Base-by-base conservation (phyloP, 2,329 filamentous ascomycete genomes). In the Phaeosphaeriaceae sp. region DNA sequence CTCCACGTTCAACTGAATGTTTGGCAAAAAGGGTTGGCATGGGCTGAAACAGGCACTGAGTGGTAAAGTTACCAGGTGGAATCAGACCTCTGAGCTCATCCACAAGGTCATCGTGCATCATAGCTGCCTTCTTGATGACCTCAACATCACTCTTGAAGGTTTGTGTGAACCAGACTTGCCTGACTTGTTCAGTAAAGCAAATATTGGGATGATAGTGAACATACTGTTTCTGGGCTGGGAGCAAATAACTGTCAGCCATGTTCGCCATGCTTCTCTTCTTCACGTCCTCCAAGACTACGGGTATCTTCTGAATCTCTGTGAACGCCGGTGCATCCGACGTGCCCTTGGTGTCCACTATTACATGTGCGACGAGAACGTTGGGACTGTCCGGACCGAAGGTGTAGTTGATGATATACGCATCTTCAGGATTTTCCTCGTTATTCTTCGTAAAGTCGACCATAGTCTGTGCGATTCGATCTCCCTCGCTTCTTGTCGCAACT, bases 91-190 rank as follows among this genome's bases (percentile, higher is more conserved):
- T 65, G 59, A 72, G 60, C 44, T 63, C 70, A 19, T 62, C 62
- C 51, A 76, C 72, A 56, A 80, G 73, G n/a, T 69, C 67, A 33
- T 72, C 67, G 68, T 81, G 78, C 58, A 79, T 72, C 55, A 69
- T 71, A 36, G 72, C 69, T n/a, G 75, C 76, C 36, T 74, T 67
- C 44, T 69, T 60, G 55, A 79, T 71, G 24, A 79, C 61, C 15
- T 50, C 69, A 63, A 57, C 57, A 50, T 72, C 70, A 48, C 71
- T 71, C 24, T 63, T 64, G 48, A 73, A 68, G n/a, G 63, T 71
- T 21, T 67, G 56, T 15, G 66, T 48, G 57, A 65, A 65, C 62
- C 63, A 62, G 31, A 58, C 45, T 49, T 60, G 51, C 21, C 62
- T 64, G 44, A 2, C 21, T 13, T 11, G 25, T 41, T 62, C 21